These are phyloP conservation scores for Tetrapyrgos nigripes DNA, from an alignment of 1,284 basidiomycete genomes.

Conservation along the genomic window DNA sequence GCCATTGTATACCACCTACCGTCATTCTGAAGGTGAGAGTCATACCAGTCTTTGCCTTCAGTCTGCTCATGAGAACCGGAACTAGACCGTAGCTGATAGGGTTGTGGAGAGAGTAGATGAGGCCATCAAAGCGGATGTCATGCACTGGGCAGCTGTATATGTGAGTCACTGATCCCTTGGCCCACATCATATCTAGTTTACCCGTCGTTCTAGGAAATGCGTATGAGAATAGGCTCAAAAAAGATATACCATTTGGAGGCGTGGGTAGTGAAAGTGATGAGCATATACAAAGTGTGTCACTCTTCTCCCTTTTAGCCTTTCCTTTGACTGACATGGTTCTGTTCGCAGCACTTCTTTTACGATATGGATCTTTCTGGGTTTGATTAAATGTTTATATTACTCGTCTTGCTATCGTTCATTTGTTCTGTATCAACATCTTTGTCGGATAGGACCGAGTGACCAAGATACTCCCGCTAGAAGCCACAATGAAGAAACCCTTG, in stretches of 20 bases:
- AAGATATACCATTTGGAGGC: conserved; percentile 97
- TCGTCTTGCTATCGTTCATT: not conserved
- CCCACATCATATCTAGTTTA: not conserved
- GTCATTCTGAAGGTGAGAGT: conserved; percentile 81
- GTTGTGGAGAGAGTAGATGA: conserved; percentile 91
- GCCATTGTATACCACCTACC: conserved; percentile 97
- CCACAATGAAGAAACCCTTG: too few relatives aligned
- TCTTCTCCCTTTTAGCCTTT: conserved; percentile 10
- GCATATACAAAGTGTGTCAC: conserved; percentile 67
- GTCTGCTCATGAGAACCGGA: not conserved
- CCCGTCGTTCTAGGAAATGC: conserved; percentile 69
- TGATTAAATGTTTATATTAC: conserved; percentile 40
- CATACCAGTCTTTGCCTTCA: conserved; percentile 1
- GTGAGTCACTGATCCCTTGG: conserved; percentile 51
- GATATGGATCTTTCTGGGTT: conserved; percentile 70
- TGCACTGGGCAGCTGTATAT: conserved; percentile 98
- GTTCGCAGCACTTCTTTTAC: conserved; percentile 52
- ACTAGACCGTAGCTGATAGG: conserved; percentile 85
- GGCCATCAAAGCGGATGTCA: conserved; percentile 85
- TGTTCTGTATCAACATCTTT: too few relatives aligned
- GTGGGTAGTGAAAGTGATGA: conserved; percentile 90
- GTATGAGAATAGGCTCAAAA: conserved; percentile 90
- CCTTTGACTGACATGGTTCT: conserved; percentile 1
- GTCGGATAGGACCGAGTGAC: too few relatives aligned
- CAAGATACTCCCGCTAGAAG: too few relatives aligned